Conservation (phyloP, 805 yeast species). For the Pichia kluyveri region DNA sequence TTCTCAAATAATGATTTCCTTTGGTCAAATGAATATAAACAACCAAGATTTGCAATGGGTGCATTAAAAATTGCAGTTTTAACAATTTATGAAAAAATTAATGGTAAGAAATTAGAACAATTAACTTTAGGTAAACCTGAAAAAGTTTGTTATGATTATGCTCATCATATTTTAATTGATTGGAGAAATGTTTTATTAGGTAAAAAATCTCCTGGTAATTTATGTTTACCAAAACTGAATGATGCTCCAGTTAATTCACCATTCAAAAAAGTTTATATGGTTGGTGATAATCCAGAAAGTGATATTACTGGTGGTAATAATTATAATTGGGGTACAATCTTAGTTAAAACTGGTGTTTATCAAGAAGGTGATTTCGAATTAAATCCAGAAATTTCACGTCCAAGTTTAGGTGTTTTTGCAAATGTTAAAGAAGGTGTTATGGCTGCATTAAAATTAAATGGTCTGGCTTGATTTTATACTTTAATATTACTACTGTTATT, state of each 20-base stretch:
- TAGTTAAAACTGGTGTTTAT: conserved; percentile 86
- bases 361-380: conserved; percentile 43
- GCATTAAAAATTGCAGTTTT: conserved; percentile 64
- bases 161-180: conserved; percentile 58
- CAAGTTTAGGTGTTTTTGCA: conserved; percentile 41
- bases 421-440: conserved; percentile 39
- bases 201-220: conserved; percentile 10
- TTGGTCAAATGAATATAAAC: conserved; percentile 76
- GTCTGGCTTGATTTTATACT: conserved; percentile 4
- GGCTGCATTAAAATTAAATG: conserved; percentile 15
- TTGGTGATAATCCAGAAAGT: conserved; percentile 93
- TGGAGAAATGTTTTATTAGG: conserved; percentile 33
- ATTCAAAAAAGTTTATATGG: conserved; percentile 75
- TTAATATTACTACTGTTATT: too few relatives aligned
- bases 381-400: conserved; percentile 28
- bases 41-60: conserved; percentile 88
- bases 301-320: conserved; percentile 86
- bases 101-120: conserved; percentile 38
- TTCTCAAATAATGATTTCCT: conserved; percentile 69
- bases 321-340: conserved; percentile 82
- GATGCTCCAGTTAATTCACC: conserved; percentile 31
- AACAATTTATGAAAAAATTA: conserved; percentile 37
- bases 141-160: conserved; percentile 70
- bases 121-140: conserved; percentile 77
- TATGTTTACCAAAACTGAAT: conserved; percentile 37